A percentile compares a stretch with the other conserved stretches of the same genome.
phyloP scores from a whole-genome alignment of 176 grass and related monocot genomes.

The Oryza longistaminata region DNA sequence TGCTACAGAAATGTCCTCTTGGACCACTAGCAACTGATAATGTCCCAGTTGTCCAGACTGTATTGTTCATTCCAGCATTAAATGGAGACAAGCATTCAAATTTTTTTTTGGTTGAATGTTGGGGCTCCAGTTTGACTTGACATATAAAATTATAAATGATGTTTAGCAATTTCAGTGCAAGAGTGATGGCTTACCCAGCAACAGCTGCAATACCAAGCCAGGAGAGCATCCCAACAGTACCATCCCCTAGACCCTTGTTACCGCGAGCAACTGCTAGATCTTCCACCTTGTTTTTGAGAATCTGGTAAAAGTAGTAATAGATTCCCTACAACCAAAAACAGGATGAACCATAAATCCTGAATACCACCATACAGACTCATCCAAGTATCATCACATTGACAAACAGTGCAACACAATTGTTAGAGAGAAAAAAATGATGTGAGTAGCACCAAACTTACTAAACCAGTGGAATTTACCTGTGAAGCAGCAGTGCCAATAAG shows the following conservation, averaged over 20 bases:
- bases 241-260: slow-evolving; percentile 81
- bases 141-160: slow-evolving; percentile 14
- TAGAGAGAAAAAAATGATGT: background rate
- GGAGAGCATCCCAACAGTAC: slow-evolving; percentile 88
- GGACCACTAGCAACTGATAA: background rate
- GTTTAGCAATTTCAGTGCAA: background rate
- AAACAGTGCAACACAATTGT: background rate
- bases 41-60: background rate
- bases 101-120: background rate
- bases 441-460: background rate
- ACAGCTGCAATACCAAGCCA: slow-evolving; percentile 94
- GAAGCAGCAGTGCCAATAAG: slow-evolving; percentile 89
- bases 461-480: slow-evolving; percentile 49
- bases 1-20: too few relatives aligned
- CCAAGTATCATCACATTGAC: background rate
- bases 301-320: slow-evolving; percentile 99
- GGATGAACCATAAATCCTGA: background rate
- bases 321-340: slow-evolving; percentile 58
- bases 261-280: slow-evolving; percentile 54
- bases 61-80: background rate
- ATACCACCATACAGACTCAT: background rate
- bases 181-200: slow-evolving; percentile 64
- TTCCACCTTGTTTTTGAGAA: slow-evolving; percentile 91
- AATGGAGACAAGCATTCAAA: background rate
- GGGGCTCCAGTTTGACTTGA: background rate